Base-by-base conservation (phyloP, 106 monocot genomes). In the Ottelia alismoides region DNA sequence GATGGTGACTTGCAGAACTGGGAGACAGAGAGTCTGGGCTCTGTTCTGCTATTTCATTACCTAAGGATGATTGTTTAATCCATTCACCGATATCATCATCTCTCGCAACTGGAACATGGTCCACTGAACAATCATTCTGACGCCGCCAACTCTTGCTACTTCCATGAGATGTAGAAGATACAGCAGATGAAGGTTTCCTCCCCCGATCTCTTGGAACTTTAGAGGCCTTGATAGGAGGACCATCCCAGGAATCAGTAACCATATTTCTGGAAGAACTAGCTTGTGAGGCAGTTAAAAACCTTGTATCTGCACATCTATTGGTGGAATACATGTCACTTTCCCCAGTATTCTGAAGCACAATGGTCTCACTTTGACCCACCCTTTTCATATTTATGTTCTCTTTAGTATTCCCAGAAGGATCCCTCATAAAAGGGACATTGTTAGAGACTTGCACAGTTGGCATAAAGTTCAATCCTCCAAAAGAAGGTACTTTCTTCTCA, bases 161-260 rank as follows among this genome's bases (percentile, higher is more conserved):
- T 27, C 55, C 72, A 57, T 61, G 47, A 21, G 47, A 18, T 18
- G 67, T 54, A 31, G 62, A 32, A 44, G 16, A 35, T 20, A 49
- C 48, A 24, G 68, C 45, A 17, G 63, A 55, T 44, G 53, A 18
- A 23, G 72, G 58, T 53, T 71, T 88, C 70, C 67, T 79, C 64
- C 73, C 83, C 64, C 69, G 73, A 51, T 79, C 79, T 55, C 73
- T 83, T 25, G 62, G 28, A 40, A 63, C 48, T 51, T 61, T 86
- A 19, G 81, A 47, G 25, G 45, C 35, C 47, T 70, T 82, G 1
- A 21, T 27, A 46, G 60, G 47, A n/a, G 67, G 62, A 61, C 55
- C 74, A 81, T 77, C 68, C 58, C 74, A 65, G 2, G 60, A 79
- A 77, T 47, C 65, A 21, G 44, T 30, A 45, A 65, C 16, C 49